Base-by-base conservation (phyloP, 768 basidiomycete genomes). In the Coprinellus micaceus region DNA sequence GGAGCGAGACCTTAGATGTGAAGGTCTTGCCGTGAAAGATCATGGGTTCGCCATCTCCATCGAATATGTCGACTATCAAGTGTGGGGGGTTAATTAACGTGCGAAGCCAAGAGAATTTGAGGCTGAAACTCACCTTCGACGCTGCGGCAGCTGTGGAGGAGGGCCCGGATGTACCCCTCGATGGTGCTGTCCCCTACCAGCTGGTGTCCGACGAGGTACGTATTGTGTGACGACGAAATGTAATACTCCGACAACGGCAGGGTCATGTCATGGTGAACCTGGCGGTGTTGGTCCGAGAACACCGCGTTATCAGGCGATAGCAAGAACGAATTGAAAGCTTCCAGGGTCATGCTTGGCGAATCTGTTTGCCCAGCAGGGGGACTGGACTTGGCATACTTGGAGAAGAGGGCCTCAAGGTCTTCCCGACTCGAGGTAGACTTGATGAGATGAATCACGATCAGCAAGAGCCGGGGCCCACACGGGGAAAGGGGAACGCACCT, bases 21-120 rank as follows among this genome's bases (percentile, higher is more conserved):
- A 98, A 77, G 0, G 95, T 97, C 61, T 89, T 90, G 43, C 94
- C 94, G 63, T 99, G 97, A 61, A 88, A 94, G n/a, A 98, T 84
- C 66, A 89, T 77, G 0, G 97, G 97, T 60, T 89, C 91, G 10
- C 64, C 67, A 55, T 92, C 91, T 13, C 94, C 94, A 59, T 96
- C 91, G 69, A 85, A 96, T 56, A 95, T 85, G 63, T 98, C 96
- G 62, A 98, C 96, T 98, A 53, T 36, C 44, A 30, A n/a, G n/a
- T n/a, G 40, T 21, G 48, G 37, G 37, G 74, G 84, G 64, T 33
- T 82, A 80, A 53, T 86, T 72, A 21, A 86, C 70, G 6, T 85
- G 84, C 21, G 84, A 86, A 50, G 80, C 81, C 7, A 81, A n/a
- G n/a, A n/a, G n/a, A n/a, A n/a, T n/a, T n/a, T n/a, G 82, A n/a